phyloP scores from a whole-genome alignment of 257 asterid species.

The Solanum virginianum region DNA sequence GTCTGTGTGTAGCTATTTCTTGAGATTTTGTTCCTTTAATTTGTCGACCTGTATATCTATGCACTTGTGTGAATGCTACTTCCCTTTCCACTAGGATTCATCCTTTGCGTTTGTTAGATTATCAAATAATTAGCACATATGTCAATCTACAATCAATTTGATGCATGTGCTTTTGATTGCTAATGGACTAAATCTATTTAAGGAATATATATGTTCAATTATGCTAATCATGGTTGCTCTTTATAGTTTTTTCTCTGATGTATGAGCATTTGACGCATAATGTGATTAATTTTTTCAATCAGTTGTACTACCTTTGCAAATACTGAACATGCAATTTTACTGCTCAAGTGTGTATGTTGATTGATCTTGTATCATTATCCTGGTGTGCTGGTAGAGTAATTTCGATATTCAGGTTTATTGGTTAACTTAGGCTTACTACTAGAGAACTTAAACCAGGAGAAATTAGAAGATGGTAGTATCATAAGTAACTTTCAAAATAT shows the following conservation, averaged over 20 bases:
- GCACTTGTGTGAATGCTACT: neutral
- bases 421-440: neutral
- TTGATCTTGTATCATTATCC: neutral
- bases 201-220: neutral
- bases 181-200: neutral
- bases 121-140: neutral
- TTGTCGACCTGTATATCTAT: neutral
- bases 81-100: neutral
- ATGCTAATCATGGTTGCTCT: neutral
- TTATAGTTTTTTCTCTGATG: neutral
- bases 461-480: neutral
- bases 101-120: neutral
- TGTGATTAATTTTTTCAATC: neutral
- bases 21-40: neutral
- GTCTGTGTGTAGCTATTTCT: neutral
- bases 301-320: neutral
- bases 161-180: neutral
- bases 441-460: neutral
- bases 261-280: neutral
- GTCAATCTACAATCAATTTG: neutral
- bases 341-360: neutral
- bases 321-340: neutral
- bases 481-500: neutral
- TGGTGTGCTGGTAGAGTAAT: neutral
- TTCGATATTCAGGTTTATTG: neutral